These are phyloP conservation scores for Wickerhamiella azymoides DNA, from an alignment of 805 yeast species.

Conservation along the genomic window DNA sequence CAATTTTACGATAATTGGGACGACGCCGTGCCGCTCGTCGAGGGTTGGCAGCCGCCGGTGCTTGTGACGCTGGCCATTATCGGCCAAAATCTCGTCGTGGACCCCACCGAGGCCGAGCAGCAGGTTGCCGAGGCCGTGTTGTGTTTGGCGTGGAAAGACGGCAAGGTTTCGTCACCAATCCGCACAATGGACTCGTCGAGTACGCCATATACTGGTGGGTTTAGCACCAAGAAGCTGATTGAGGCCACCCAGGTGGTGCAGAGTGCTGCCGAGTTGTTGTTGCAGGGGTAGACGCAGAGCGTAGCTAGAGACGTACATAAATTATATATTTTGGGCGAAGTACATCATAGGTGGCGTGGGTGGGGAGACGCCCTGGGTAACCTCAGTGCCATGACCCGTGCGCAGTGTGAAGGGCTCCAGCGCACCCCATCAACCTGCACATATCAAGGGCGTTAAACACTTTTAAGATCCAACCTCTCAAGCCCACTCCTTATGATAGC, in stretches of 20 bases:
- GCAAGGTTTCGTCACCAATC: conserved; percentile 59
- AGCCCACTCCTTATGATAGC: too few species aligned
- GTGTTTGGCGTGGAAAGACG: conserved; percentile 54
- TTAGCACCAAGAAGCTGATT: conserved; percentile 26
- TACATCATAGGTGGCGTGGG: too few species aligned
- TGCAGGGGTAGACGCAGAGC: neutral
- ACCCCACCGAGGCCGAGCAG: conserved; percentile 82
- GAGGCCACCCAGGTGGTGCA: conserved; percentile 46
- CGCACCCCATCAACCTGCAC: too few species aligned
- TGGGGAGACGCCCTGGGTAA: too few species aligned
- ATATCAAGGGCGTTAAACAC: too few species aligned
- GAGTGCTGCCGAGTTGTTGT: conserved; percentile 16
- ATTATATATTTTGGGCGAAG: too few species aligned
- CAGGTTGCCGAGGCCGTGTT: conserved; percentile 78
- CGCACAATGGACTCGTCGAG: conserved; percentile 50
- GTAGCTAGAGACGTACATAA: conserved; percentile 31
- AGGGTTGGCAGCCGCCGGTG: conserved; percentile 52
- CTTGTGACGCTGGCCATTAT: conserved; percentile 63
- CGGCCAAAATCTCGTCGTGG: conserved; percentile 57
- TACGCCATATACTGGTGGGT: conserved; percentile 35
- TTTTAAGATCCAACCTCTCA: too few species aligned
- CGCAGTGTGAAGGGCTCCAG: too few species aligned
- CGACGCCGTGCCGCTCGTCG: conserved; percentile 35
- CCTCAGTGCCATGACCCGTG: too few species aligned
- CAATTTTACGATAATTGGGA: conserved; percentile 84